Evolutionary conservation across 1,284 basidiomycete genomes (phyloP), one percentile per base, ranked within the genome.

Genomic region (Sporisorium exsertum): DNA sequence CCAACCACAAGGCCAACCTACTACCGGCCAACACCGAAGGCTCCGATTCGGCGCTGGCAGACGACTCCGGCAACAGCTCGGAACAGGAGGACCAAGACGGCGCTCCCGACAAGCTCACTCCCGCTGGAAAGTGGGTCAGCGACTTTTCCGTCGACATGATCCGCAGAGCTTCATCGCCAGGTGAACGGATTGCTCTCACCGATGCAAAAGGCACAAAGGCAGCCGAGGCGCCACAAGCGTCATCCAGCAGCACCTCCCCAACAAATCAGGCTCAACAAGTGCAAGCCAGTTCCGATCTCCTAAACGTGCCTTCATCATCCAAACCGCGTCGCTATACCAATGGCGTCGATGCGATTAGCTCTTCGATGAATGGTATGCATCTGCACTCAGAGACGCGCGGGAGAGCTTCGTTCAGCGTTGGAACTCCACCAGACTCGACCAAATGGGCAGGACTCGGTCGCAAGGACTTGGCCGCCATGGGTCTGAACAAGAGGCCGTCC

Each of bases 381-480:
- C 20, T 74, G 29, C 43, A 58, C 10, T 27, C 57, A 6, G 46
- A 27, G 7, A 22, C 56, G 15, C 55, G 72, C 49, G 64, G 58
- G n/a, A 51, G 63, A 29, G 35, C 58, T 18, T 70, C 72, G 10
- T 65, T 74, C 53, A 58, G 26, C 16, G 32, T 27, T 10, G 63
- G 63, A 1, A 58, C 63, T 6, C 37, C 35, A 10, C 56, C 63
- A 1, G 58, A 69, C 24, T 26, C 65, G 8, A 51, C 6, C 46
- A 63, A 61, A 26, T 72, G 74, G 69, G 59, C 70, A 20, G 76
- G 79, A 13, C 60, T 81, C 20, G 80, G 80, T 33, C 72, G 74
- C 20, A 81, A 81, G 59, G 76, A 80, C 33, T 62, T 81, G n/a
- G 80, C 69, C 10, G 72, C 66, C 5, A 59, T 80, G 60, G 52